Evolutionary conservation across 2,329 filamentous ascomycete species (phyloP).

Genomic region (Fusarium devonianum): DNA sequence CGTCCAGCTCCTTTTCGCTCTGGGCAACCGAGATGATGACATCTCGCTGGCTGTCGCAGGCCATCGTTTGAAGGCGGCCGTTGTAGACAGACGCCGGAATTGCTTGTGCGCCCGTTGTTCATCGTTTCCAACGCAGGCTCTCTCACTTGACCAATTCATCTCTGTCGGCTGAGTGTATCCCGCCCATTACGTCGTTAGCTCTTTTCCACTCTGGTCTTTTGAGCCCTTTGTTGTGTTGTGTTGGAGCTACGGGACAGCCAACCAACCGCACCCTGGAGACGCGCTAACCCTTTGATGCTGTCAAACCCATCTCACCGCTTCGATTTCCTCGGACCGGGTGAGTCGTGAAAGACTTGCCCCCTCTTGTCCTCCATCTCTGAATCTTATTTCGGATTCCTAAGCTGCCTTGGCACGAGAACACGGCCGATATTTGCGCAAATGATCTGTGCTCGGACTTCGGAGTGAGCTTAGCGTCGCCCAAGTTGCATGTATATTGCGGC

Average conservation of each 20-base stretch:
- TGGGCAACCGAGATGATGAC: neutral
- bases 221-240: constrained; percentile 13
- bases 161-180: constrained; percentile 6
- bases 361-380: constrained; percentile 18
- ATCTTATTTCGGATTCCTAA: constrained; percentile 12
- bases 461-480: constrained; percentile 13
- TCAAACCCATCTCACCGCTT: constrained; percentile 37
- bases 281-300: constrained; percentile 27
- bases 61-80: constrained; percentile 1
- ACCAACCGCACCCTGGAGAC: constrained; percentile 31
- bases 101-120: no score
- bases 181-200: constrained; percentile 11
- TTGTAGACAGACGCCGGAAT: no score
- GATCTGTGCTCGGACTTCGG: constrained; percentile 8
- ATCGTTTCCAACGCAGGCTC: no score
- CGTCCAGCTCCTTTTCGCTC: constrained; percentile 13
- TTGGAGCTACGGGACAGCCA: constrained; percentile 20
- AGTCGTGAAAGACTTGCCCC: constrained; percentile 26
- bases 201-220: constrained; percentile 12
- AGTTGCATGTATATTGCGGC: neutral
- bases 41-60: neutral
- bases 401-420: constrained; percentile 2
- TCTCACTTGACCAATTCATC: neutral
- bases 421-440: constrained; percentile 5
- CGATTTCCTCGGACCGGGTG: constrained; percentile 16